Conservation (phyloP, 768 basidiomycete genomes). For the Leccinellum albellum region DNA sequence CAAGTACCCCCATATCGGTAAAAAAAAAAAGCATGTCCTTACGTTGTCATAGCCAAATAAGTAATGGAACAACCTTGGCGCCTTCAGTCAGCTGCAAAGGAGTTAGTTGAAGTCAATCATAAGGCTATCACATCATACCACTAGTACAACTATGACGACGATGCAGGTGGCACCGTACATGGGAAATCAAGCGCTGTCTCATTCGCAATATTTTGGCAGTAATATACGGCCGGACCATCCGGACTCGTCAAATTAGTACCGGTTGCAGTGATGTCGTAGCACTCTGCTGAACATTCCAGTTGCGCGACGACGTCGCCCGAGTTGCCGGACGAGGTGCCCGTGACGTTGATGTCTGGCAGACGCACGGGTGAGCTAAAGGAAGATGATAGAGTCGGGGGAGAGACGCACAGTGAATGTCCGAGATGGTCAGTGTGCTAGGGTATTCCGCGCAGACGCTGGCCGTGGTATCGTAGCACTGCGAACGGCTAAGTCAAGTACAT, state of each 20-base stretch:
- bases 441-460: slow-evolving; percentile 35
- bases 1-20: too few relatives aligned
- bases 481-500: background rate
- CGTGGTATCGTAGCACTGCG: slow-evolving; percentile 37
- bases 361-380: too few relatives aligned
- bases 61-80: too few relatives aligned
- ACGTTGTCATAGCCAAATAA: too few relatives aligned
- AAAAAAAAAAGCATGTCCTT: too few relatives aligned
- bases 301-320: slow-evolving; percentile 38
- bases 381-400: background rate
- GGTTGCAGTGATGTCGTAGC: slow-evolving; percentile 36
- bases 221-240: slow-evolving; percentile 29
- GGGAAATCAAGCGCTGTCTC: slow-evolving; percentile 28
- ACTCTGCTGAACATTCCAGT: slow-evolving; percentile 39
- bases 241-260: slow-evolving; percentile 26
- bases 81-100: too few relatives aligned
- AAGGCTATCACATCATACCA: too few relatives aligned
- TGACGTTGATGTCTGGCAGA: slow-evolving; percentile 35
- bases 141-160: background rate
- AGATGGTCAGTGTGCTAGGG: slow-evolving; percentile 36
- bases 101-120: too few relatives aligned
- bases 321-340: slow-evolving; percentile 41
- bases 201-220: slow-evolving; percentile 36
- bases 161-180: slow-evolving; percentile 15
- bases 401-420: slow-evolving; percentile 40